Evolutionary conservation across 2,329 filamentous ascomycete genomes (phyloP).

Genomic region (Pseudomassariella vexata): DNA sequence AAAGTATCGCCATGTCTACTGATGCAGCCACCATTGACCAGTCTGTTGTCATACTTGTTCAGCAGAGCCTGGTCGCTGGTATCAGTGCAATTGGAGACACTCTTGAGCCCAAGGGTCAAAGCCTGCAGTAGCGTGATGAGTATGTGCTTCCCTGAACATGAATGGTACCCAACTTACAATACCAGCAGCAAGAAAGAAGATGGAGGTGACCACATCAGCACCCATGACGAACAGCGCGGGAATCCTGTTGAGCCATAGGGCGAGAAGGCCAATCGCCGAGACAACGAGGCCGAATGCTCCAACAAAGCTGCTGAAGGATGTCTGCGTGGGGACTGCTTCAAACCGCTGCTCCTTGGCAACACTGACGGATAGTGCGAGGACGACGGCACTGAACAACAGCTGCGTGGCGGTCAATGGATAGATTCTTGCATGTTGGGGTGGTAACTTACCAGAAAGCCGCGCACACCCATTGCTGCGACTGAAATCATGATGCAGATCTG

Average conservation of each 20-base stretch:
- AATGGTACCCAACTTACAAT: constrained; percentile 24
- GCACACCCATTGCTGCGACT: constrained; percentile 12
- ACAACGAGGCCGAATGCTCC: constrained; percentile 26
- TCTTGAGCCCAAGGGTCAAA: constrained; percentile 23
- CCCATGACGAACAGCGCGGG: constrained; percentile 17
- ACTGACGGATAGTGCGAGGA: constrained; percentile 24
- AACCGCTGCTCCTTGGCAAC: constrained; percentile 23
- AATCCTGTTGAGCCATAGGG: constrained; percentile 22
- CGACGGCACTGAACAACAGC: constrained; percentile 24
- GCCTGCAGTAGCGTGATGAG: constrained; percentile 16
- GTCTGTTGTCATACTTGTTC: constrained; percentile 16
- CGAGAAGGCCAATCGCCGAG: constrained; percentile 18
- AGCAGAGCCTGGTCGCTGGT: background rate
- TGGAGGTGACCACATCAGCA: constrained; percentile 20
- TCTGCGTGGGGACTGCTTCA: constrained; percentile 21
- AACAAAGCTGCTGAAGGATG: constrained; percentile 25
- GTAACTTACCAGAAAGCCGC: constrained; percentile 18
- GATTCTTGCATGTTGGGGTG: background rate
- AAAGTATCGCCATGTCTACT: no score
- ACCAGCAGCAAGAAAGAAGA: constrained; percentile 26
- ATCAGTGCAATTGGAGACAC: constrained; percentile 20
- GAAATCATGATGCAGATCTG: background rate
- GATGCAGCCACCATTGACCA: constrained; percentile 26
- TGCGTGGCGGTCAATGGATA: constrained; percentile 7
- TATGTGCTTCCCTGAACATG: background rate